Evolutionary conservation across 2,329 filamentous ascomycete species (phyloP), one percentile per base, ranked within the genome.

Genomic region (Geosmithia putterillii): DNA sequence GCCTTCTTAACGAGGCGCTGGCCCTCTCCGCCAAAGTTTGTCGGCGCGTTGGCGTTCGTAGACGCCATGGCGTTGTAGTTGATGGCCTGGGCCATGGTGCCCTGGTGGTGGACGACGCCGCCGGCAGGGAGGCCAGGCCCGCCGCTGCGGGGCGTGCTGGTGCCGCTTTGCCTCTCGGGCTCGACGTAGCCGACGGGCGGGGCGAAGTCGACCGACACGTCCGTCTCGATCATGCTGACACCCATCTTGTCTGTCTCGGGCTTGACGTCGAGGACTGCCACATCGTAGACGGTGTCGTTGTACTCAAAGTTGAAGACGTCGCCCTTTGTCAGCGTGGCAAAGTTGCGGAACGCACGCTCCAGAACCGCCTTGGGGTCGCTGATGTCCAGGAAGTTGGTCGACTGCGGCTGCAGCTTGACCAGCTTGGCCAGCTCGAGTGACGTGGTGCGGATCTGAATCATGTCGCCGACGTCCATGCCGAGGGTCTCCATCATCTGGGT

Each of bases 221-320:
- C 92, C 0, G 92, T 98, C 66, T 98, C 92, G 44, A 95, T 81
- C 63, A 95, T 94, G 55, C 88, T 89, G 44, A 98, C 89, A 46
- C 84, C 83, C 71, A 86, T 88, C 53, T 86, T 85, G 2, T 83
- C 76, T 3, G 75, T 81, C 50, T 86, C 79, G 2, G 92, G 92
- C 63, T 95, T 95, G 35, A 94, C 86, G 57, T 96, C 90, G 14
- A 96, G 66, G 2, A 98, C 92, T 3, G 87, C 88, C 58, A 98
- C 87, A 49, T 92, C 83, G 66, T 92, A 98, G 9, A 88, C 73
- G 47, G 88, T 84, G 57, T 96, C 89, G 61, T 98, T 98, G 68
- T 98, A 98, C 52, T 83, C 76, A 60, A 98, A 98, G 49, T 86
- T 94, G 71, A 98, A 98, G 38, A 95, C 73, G 57, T 98, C 92